Base-by-base conservation (phyloP, 495 filamentous ascomycete genomes). In the Penicillium arizonense region DNA sequence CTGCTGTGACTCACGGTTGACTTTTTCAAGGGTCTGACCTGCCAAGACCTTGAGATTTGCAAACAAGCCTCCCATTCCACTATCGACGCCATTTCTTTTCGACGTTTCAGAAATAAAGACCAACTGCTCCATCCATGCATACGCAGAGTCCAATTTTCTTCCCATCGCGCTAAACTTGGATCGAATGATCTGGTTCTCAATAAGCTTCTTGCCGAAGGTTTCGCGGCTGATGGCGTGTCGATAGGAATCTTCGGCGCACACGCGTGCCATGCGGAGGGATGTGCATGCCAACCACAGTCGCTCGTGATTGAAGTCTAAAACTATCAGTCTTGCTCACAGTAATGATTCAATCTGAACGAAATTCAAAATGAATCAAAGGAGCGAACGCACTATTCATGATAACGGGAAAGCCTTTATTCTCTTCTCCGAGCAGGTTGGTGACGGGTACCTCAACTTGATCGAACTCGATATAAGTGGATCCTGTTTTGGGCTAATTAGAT, bases 1-100 rank as follows among this genome's bases (percentile, higher is more conserved):
- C 55, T 82, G 79, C 69, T 81, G 78, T 0, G 79, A 71, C 54
- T 82, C 79, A 5, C 79, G 59, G 39, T 70, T 73, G 10, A 73
- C 73, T 58, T 68, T 67, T 61, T 83, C 80, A 24, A 81, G 49
- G 13, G 74, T 70, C 18, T 68, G 67, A 0, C 73, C 77, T 3
- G 73, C 77, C 37, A 71, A 62, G 2, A 82, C 78, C 60, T 82
- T 83, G 14, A 67, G 53, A 12, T 61, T 63, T 4, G 62, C 65
- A 21, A 63, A 61, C 56, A 71, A 55, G 0, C 71, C 70, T 5
- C 70, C 69, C 52, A 73, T 68, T 24, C 52, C 65, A 5, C 63
- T 62, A n/a, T 52, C 57, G 12, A 41, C 30, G 5, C 54, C 52
- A 14, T 56, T 47, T 9, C 58, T 55, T 34, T 60, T 63, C 26